Evolutionary conservation across 1,284 basidiomycete genomes (phyloP).

Genomic region (Polyporus tsugae): DNA sequence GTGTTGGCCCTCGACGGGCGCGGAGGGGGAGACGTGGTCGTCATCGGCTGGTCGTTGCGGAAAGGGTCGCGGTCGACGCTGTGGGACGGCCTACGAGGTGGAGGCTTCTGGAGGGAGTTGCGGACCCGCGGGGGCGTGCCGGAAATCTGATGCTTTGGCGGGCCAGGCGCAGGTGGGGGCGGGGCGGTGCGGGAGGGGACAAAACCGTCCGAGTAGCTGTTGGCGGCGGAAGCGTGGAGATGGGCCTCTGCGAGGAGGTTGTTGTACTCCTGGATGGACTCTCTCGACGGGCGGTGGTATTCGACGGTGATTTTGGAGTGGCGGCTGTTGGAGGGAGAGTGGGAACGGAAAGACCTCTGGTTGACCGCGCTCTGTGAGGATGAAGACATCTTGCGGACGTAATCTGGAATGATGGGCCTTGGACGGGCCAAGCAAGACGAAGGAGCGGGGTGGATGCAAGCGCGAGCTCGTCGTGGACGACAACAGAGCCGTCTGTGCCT

Average conservation of each 20-base stretch:
- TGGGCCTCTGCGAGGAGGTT: conserved; percentile 70
- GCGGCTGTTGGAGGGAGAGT: conserved; percentile 46
- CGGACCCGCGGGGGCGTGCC: conserved; percentile 49
- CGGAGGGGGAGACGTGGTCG: conserved; percentile 64
- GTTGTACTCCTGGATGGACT: conserved; percentile 73
- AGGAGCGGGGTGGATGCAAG: conserved; percentile 14
- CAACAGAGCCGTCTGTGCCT: conserved; percentile 10
- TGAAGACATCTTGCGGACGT: conserved; percentile 33
- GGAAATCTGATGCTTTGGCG: conserved; percentile 39
- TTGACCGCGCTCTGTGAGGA: conserved; percentile 49
- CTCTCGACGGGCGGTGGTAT: conserved; percentile 71
- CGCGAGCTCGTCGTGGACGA: conserved; percentile 30
- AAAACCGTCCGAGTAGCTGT: conserved; percentile 54
- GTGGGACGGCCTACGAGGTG: conserved; percentile 54
- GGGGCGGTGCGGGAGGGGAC: conserved; percentile 63
- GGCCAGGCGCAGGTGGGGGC: conserved; percentile 55
- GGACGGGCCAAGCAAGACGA: conserved; percentile 7
- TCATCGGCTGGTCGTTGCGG: conserved; percentile 41
- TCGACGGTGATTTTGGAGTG: conserved; percentile 78
- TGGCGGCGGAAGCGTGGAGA: conserved; percentile 60
- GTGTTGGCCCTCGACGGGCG: conserved; percentile 85
- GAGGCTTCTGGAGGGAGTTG: conserved; percentile 67
- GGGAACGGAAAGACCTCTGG: conserved; percentile 42
- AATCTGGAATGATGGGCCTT: conserved; percentile 15
- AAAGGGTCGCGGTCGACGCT: conserved; percentile 65